Evolutionary conservation across 2,329 filamentous ascomycete genomes (phyloP).

Genomic region (Alternaria solani): DNA sequence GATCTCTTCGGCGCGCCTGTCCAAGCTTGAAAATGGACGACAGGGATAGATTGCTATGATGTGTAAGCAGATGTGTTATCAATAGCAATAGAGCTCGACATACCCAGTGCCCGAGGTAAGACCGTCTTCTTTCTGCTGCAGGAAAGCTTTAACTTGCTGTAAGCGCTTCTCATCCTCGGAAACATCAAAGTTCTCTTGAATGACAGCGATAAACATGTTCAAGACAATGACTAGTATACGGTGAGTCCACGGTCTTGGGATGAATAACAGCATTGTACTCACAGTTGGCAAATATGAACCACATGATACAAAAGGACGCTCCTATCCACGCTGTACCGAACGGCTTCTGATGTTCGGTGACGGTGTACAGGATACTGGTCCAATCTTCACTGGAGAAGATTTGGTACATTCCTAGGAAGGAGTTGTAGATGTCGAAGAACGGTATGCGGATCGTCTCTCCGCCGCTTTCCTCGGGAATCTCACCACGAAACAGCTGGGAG

Average conservation of each 20-base stretch:
- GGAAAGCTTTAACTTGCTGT: conserved; percentile 93
- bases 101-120: conserved; percentile 65
- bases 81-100: neutral
- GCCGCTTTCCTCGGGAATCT: conserved; percentile 72
- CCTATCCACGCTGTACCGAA: conserved; percentile 89
- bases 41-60: conserved; percentile 72
- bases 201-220: conserved; percentile 99
- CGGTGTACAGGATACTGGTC: conserved; percentile 85
- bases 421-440: conserved; percentile 92
- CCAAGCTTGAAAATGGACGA: conserved; percentile 69
- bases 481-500: conserved; percentile 88
- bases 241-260: conserved; percentile 17
- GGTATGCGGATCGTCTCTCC: conserved; percentile 73
- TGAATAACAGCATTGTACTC: conserved; percentile 20
- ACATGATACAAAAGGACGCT: conserved; percentile 87
- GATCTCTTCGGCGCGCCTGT: conserved; percentile 74
- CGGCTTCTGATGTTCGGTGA: conserved; percentile 72
- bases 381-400: conserved; percentile 95
- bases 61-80: neutral
- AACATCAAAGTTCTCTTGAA: conserved; percentile 98
- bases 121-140: conserved; percentile 88
- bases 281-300: conserved; percentile 92
- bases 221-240: conserved; percentile 73
- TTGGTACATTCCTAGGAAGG: conserved; percentile 97
- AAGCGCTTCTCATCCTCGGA: conserved; percentile 97